Conservation (phyloP, 257 asterid genomes). For the Solanum tarijense region DNA sequence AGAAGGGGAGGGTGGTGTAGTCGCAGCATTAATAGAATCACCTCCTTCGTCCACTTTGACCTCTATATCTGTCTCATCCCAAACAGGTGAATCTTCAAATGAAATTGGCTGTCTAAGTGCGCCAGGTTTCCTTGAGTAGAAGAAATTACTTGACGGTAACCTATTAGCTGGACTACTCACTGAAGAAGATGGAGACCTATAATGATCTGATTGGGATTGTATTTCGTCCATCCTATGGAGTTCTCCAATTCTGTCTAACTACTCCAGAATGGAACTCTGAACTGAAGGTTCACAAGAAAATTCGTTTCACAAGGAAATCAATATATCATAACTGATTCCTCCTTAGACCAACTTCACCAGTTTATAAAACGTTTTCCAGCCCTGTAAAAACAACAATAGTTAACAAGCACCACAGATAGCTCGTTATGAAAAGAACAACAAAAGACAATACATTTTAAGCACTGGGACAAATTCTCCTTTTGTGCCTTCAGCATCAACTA, state of each 20-base stretch:
- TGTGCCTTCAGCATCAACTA: neutral
- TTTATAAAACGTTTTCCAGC: neutral
- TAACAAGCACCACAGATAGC: neutral
- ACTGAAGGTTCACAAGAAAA: neutral
- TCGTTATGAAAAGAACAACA: neutral
- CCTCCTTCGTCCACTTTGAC: slow-evolving; percentile 75
- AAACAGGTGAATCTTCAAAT: slow-evolving; percentile 90
- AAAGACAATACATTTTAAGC: neutral
- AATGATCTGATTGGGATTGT: slow-evolving; percentile 88
- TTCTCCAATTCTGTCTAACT: slow-evolving; percentile 2
- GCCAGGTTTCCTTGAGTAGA: slow-evolving; percentile 85
- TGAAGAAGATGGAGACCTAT: slow-evolving; percentile 89
- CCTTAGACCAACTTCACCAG: neutral
- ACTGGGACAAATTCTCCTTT: neutral
- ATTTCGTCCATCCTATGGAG: slow-evolving; percentile 66
- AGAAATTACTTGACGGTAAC: slow-evolving; percentile 92
- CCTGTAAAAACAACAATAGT: neutral
- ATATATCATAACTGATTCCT: neutral
- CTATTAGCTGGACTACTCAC: slow-evolving; percentile 95
- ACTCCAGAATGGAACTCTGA: neutral
- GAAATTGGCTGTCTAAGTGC: slow-evolving; percentile 80
- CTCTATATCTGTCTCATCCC: slow-evolving; percentile 88
- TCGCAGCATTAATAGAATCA: slow-evolving; percentile 68
- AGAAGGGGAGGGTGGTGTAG: slow-evolving; percentile 75
- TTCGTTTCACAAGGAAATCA: neutral